phyloP scores from a whole-genome alignment of 1,284 basidiomycete genomes.

The Erythrobasidium hasegawianum region DNA sequence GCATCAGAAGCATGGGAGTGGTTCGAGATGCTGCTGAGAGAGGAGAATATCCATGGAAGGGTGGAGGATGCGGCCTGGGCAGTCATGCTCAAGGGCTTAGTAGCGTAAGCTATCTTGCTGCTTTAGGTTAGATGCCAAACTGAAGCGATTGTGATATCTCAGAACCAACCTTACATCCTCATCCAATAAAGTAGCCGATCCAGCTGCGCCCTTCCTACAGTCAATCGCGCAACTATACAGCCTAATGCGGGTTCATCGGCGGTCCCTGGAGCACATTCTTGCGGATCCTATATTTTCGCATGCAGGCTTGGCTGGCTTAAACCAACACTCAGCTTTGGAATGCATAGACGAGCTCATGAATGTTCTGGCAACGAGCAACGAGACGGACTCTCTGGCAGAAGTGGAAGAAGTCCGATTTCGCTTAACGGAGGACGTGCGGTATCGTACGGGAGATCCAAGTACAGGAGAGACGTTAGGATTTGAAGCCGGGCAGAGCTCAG shows the following conservation, averaged over 20 bases:
- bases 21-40: constrained; percentile 39
- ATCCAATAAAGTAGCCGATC: constrained; percentile 27
- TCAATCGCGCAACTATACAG: constrained; percentile 19
- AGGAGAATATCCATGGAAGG: constrained; percentile 13
- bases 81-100: constrained; percentile 43
- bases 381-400: constrained; percentile 13
- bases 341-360: constrained; percentile 23
- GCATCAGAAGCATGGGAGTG: constrained; percentile 43
- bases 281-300: constrained; percentile 23
- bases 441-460: not conserved
- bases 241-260: constrained; percentile 11
- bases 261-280: constrained; percentile 37
- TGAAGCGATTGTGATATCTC: not conserved
- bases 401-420: constrained; percentile 10
- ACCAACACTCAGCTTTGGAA: constrained; percentile 33
- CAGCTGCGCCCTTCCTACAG: constrained; percentile 38
- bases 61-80: constrained; percentile 41
- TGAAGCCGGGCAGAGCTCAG: not conserved
- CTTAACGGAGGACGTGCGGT: constrained; percentile 5
- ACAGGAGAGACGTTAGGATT: not conserved
- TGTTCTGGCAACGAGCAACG: constrained; percentile 29
- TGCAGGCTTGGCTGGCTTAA: constrained; percentile 35
- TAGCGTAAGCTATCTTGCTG: too few species aligned
- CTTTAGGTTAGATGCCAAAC: too few species aligned
- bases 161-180: constrained; percentile 28